phyloP scores from a whole-genome alignment of 768 basidiomycete species.

The Leccinum longicurvipes region DNA sequence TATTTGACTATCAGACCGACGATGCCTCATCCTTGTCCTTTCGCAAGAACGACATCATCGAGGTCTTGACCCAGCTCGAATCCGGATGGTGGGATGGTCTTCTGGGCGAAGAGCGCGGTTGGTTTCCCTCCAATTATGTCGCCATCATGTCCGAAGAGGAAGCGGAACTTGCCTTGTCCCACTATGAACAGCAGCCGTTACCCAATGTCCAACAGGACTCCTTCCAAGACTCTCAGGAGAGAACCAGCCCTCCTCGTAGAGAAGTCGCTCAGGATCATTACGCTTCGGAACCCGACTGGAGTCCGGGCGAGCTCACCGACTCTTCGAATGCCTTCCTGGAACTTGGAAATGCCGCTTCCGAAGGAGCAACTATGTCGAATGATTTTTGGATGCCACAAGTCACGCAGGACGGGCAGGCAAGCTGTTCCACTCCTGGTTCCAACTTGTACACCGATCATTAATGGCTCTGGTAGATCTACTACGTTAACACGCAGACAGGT shows the following conservation, averaged over 20 bases:
- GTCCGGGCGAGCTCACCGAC: slow-evolving; percentile 9
- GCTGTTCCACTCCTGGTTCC: slow-evolving; percentile 21
- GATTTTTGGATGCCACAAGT: slow-evolving; percentile 94
- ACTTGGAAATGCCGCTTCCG: slow-evolving; percentile 25
- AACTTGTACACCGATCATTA: neutral
- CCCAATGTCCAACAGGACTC: slow-evolving; percentile 13
- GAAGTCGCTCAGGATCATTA: slow-evolving; percentile 26
- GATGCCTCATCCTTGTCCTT: slow-evolving; percentile 91
- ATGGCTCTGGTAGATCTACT: slow-evolving; percentile 71
- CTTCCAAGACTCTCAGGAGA: slow-evolving; percentile 15
- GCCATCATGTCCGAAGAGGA: slow-evolving; percentile 74
- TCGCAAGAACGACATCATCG: slow-evolving; percentile 82
- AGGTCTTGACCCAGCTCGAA: slow-evolving; percentile 86
- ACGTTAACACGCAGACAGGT: slow-evolving; percentile 87
- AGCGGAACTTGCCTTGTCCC: slow-evolving; percentile 61
- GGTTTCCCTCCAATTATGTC: slow-evolving; percentile 98
- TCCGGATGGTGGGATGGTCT: slow-evolving; percentile 99
- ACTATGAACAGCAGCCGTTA: slow-evolving; percentile 12
- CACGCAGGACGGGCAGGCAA: slow-evolving; percentile 77
- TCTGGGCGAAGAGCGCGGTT: slow-evolving; percentile 84
- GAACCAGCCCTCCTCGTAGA: slow-evolving; percentile 1
- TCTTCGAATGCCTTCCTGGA: slow-evolving; percentile 41
- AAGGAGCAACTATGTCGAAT: slow-evolving; percentile 42
- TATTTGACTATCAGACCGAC: slow-evolving; percentile 88
- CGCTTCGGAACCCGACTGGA: slow-evolving; percentile 49